Evolutionary conservation across 202 grass and related monocot species (phyloP), one percentile per base, ranked within the genome.

Genomic region (Setaria viridis): DNA sequence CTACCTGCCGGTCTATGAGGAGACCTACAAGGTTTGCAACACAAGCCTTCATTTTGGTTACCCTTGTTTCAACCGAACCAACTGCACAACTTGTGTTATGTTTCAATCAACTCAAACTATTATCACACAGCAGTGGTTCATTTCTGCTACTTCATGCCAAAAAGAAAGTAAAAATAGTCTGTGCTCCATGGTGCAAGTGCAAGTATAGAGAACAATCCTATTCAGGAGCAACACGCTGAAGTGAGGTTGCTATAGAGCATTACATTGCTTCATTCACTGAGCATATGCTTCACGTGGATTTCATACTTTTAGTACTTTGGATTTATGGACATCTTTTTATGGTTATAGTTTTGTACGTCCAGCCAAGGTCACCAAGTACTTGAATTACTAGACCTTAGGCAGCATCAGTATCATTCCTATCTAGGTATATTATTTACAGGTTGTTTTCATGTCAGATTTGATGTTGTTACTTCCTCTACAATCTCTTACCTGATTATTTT

Each of bases 1-100:
- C 32, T 98, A 98, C 75, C 84, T 98, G 68, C 95, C 95, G 32
- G 87, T 98, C 25, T 98, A 92, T 76, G 95, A 98, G 77, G 93
- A 98, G 87, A 98, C 95, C 47, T 98, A 98, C 84, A 98, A 98
- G 89, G 95, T 98, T 87, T 70, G 14, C 54, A 59, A 35, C 12
- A 1, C 7, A 21, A 10, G 9, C 45, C 11, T 82, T 71, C 21
- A 53, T 65, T 11, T 3, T 48, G 11, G 45, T 45, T 71, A 33
- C 11, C 30, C 6, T 32, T 3, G 17, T 9, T 83, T 54, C 7
- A 71, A 35, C 57, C 13, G 76, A 69, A 53, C 16, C 21, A 85
- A 13, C 71, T 41, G 13, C 62, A 64, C 46, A 70, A 25, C 17
- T 70, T 11, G 0, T 74, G n/a, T 66, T 47, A 46, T 79, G 43